Evolutionary conservation across 2,329 filamentous ascomycete species (phyloP).

Genomic region (Beauveria medogensis): DNA sequence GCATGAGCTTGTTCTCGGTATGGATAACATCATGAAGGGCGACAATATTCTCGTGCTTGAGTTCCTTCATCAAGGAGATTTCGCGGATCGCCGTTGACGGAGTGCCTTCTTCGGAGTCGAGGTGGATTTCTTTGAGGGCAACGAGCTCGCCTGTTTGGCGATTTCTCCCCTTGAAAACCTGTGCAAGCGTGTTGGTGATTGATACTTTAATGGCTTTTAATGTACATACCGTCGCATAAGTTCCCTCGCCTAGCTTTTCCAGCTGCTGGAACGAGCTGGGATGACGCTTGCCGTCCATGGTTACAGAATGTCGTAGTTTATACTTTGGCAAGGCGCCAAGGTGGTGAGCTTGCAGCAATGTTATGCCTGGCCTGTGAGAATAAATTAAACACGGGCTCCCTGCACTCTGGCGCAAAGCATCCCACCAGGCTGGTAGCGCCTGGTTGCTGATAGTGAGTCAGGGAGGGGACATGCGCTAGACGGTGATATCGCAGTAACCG

Average conservation of each 20-base stretch:
- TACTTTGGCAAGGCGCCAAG: not conserved
- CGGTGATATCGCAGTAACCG: slow-evolving; percentile 11
- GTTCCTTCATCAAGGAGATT: slow-evolving; percentile 98
- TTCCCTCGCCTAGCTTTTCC: slow-evolving; percentile 97
- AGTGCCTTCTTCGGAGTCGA: slow-evolving; percentile 96
- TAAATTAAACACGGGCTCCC: slow-evolving; percentile 2
- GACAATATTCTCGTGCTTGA: slow-evolving; percentile 98
- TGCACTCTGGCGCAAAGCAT: not conserved
- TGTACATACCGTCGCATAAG: slow-evolving; percentile 80
- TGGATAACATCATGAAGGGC: slow-evolving; percentile 97
- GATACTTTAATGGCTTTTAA: not conserved
- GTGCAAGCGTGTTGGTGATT: slow-evolving; percentile 9
- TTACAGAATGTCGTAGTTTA: not conserved
- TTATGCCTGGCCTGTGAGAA: not conserved
- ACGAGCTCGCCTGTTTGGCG: slow-evolving; percentile 94
- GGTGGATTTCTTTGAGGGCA: slow-evolving; percentile 95
- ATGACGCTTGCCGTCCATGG: slow-evolving; percentile 86
- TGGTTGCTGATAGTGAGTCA: slow-evolving; percentile 4
- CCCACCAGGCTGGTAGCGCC: slow-evolving; percentile 3
- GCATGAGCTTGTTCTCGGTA: slow-evolving; percentile 99
- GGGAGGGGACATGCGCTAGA: slow-evolving; percentile 9
- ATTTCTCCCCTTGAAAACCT: slow-evolving; percentile 99
- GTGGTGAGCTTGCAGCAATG: not conserved
- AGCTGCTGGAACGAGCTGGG: slow-evolving; percentile 98
- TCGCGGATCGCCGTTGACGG: slow-evolving; percentile 96